Conservation (phyloP, 306 rosid species). For the Begonia fuchsioides region DNA sequence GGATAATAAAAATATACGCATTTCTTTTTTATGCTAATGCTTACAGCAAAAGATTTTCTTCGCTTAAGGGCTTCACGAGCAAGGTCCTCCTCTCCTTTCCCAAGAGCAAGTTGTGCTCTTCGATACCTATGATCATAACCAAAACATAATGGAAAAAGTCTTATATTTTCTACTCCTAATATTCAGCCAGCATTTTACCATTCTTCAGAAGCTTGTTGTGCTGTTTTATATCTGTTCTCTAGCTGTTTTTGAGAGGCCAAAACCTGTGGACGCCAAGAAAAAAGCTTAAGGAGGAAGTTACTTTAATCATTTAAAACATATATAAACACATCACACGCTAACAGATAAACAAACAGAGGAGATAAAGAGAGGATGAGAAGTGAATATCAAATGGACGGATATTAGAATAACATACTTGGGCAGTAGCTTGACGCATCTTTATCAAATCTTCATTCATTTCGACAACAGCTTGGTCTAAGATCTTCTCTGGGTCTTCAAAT, state of each 20-base stretch:
- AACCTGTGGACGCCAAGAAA: constrained; percentile 31
- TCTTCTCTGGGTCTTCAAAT: constrained; percentile 95
- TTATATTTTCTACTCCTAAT: neutral
- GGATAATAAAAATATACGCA: too few relatives aligned
- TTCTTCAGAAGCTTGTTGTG: constrained; percentile 88
- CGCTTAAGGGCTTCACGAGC: constrained; percentile 96
- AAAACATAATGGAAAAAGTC: constrained; percentile 6
- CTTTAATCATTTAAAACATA: too few relatives aligned
- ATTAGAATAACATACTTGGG: constrained; percentile 51
- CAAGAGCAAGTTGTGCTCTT: constrained; percentile 86
- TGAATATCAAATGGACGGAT: neutral
- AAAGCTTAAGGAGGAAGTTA: neutral
- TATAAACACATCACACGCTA: neutral
- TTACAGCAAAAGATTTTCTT: constrained; percentile 83
- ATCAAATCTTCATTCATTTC: constrained; percentile 95
- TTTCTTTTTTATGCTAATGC: constrained; percentile 8
- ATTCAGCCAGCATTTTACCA: constrained; percentile 39
- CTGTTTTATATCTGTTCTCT: constrained; percentile 82
- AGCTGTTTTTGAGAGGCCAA: constrained; percentile 88
- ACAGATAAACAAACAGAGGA: neutral
- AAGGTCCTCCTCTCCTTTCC: constrained; percentile 87
- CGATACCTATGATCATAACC: constrained; percentile 42
- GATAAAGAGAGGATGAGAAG: neutral
- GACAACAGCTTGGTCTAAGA: constrained; percentile 84
- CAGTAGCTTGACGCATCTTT: constrained; percentile 97